Evolutionary conservation across 2,329 filamentous ascomycete genomes (phyloP).

Genomic region (Aspergillus clavatus): DNA sequence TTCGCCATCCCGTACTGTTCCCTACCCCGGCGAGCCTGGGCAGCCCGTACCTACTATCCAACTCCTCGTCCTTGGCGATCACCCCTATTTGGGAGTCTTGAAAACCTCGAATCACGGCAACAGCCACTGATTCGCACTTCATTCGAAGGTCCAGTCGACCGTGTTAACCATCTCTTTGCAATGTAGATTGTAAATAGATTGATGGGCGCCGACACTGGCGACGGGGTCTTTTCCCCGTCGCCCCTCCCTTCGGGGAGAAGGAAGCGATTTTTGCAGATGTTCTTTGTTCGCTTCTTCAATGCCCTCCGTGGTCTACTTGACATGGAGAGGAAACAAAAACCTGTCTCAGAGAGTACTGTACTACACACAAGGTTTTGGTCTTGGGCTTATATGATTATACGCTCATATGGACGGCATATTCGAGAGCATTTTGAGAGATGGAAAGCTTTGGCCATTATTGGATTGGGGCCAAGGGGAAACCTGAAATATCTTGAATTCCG

Average conservation of each 20-base stretch:
- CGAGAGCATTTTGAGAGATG: constrained; percentile 26
- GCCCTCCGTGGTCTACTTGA: constrained; percentile 54
- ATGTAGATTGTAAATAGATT: constrained; percentile 48
- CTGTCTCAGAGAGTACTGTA: constrained; percentile 82
- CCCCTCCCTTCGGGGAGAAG: constrained; percentile 39
- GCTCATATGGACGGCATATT: constrained; percentile 14
- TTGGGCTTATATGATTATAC: constrained; percentile 8
- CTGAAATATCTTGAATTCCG: constrained; percentile 8
- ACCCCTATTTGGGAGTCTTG: constrained; percentile 22
- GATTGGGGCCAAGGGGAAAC: constrained; percentile 6
- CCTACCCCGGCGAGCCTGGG: constrained; percentile 39
- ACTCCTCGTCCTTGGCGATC: constrained; percentile 22
- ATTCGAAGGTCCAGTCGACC: constrained; percentile 53
- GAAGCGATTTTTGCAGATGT: constrained; percentile 91
- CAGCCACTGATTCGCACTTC: constrained; percentile 50
- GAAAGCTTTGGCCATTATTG: constrained; percentile 9
- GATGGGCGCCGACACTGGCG: constrained; percentile 53
- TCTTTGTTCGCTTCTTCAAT: constrained; percentile 74
- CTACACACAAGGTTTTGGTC: constrained; percentile 60
- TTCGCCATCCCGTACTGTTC: constrained; percentile 46
- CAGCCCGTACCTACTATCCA: constrained; percentile 37
- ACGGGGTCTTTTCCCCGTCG: constrained; percentile 21
- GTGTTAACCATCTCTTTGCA: constrained; percentile 61
- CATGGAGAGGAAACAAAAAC: constrained; percentile 87
- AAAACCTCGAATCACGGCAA: constrained; percentile 51